Percentiles rank a stretch among this genome's conserved stretches.
phyloP scores from a whole-genome alignment of 2,329 filamentous ascomycete species.

The Claviceps purpurea region DNA sequence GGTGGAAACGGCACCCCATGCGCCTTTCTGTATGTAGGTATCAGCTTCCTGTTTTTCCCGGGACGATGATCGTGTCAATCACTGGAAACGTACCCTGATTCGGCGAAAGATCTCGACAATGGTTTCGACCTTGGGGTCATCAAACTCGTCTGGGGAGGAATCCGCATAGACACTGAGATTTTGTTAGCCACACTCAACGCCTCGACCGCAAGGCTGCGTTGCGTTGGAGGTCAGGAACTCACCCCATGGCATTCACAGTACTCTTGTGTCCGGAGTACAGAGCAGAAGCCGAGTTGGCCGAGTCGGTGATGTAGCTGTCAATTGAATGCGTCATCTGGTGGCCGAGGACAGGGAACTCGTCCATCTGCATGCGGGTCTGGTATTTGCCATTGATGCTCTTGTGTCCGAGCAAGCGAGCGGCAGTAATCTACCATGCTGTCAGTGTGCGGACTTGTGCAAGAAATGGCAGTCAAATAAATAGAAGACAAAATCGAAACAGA shows the following conservation, averaged over 20 bases:
- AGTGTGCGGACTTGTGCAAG: not conserved
- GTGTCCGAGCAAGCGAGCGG: slow-evolving; percentile 68
- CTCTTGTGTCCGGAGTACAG: slow-evolving; percentile 76
- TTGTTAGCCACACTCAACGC: not conserved
- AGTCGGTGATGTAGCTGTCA: slow-evolving; percentile 76
- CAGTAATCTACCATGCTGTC: slow-evolving; percentile 39
- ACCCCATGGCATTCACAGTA: slow-evolving; percentile 68
- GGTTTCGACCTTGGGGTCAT: slow-evolving; percentile 78
- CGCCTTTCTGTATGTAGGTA: slow-evolving; percentile 26
- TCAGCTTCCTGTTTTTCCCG: not conserved
- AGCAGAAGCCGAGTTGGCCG: slow-evolving; percentile 71
- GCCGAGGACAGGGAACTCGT: slow-evolving; percentile 73
- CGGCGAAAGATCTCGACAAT: slow-evolving; percentile 68
- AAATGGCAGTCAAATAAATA: not conserved
- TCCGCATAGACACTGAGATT: slow-evolving; percentile 53
- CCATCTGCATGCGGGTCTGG: slow-evolving; percentile 60
- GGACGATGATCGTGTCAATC: too few species aligned
- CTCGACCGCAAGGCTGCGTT: not conserved
- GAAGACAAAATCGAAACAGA: not conserved
- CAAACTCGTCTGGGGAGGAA: slow-evolving; percentile 57
- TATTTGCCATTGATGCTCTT: slow-evolving; percentile 78
- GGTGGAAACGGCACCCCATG: slow-evolving; percentile 60
- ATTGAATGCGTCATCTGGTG: slow-evolving; percentile 86
- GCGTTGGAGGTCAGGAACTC: slow-evolving; percentile 5
- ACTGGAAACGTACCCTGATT: slow-evolving; percentile 40